These are phyloP conservation scores for Astragalus membranaceus DNA, from an alignment of 306 rosid species.

Conservation along the genomic window DNA sequence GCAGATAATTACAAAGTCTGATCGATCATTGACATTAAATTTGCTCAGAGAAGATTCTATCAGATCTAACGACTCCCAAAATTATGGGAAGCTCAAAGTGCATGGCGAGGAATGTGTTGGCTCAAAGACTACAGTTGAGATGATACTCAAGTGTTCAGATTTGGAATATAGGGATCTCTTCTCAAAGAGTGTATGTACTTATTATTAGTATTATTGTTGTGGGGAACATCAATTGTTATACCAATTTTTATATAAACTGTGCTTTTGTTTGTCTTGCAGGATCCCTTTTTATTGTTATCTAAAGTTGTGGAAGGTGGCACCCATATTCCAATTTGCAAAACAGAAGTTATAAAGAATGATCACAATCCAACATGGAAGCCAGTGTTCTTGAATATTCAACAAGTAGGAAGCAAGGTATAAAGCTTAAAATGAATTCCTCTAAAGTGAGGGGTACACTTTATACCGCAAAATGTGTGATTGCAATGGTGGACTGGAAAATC, in stretches of 20 bases:
- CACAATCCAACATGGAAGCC: slow-evolving; percentile 83
- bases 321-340: slow-evolving; percentile 82
- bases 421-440: background rate
- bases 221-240: background rate
- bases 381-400: slow-evolving; percentile 79
- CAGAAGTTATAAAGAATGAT: slow-evolving; percentile 88
- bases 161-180: slow-evolving; percentile 94
- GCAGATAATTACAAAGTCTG: slow-evolving; percentile 81
- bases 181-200: slow-evolving; percentile 79
- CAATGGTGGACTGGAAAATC: background rate
- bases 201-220: slow-evolving; percentile 7
- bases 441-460: background rate
- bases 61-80: slow-evolving; percentile 43
- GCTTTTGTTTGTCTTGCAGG: slow-evolving; percentile 50
- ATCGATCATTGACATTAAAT: slow-evolving; percentile 59
- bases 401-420: slow-evolving; percentile 95
- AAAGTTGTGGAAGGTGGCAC: slow-evolving; percentile 64
- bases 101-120: slow-evolving; percentile 79
- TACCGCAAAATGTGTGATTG: background rate
- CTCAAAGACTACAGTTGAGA: slow-evolving; percentile 72
- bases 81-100: slow-evolving; percentile 63
- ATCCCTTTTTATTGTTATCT: slow-evolving; percentile 81
- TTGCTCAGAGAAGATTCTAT: slow-evolving; percentile 52
- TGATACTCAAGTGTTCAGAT: slow-evolving; percentile 75
- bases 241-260: slow-evolving; percentile 1